Base-by-base conservation (phyloP, 2,329 filamentous ascomycete species). In the Colletotrichum godetiae region DNA sequence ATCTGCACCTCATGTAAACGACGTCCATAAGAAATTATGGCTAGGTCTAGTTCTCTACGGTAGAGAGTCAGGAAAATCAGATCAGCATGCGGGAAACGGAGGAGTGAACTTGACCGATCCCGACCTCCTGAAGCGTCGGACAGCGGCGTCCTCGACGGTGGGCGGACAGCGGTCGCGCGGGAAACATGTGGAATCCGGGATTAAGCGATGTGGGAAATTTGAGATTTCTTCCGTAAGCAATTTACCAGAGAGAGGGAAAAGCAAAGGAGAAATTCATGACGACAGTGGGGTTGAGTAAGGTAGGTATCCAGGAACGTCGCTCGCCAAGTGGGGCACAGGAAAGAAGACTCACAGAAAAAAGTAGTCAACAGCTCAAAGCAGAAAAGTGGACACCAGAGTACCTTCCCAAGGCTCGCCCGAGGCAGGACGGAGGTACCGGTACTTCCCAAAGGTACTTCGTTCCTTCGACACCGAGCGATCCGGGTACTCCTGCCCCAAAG, bases 121-220 rank as follows among this genome's bases (percentile, higher is more conserved):
- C 70, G 60, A 69, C 22, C 37, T 67, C 15, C 5, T 27, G 4
- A n/a, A 22, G 59, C 31, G 42, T 53, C 60, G 56, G 61, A 66
- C 22, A 66, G 61, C 60, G 56, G 60, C 27, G 67, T 65, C 46
- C 53, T 57, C 42, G 10, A 55, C 13, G 37, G 31, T 72, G 59
- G 59, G 53, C 31, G 64, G 58, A 62, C 24, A 53, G 56, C 60
- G 67, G 67, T 63, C 53, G 59, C 53, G 69, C 67, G 67, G 71
- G 67, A 71, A 71, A 42, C 67, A 42, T 7, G 22, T 70, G 70
- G 70, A 65, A 35, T 31, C 70, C 70, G 70, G 67, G 19, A 61
- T 49, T 42, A 56, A 57, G 71, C 58, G 59, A 64, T 55, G n/a
- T 19, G 62, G 37, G 37, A 59, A 67, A 67, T 53, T 24, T 49